A percentile compares a stretch with the other conserved stretches of the same genome.
These are phyloP conservation scores for Erysimum cheiri DNA, from an alignment of 441 rosid genomes.

Conservation along the genomic window DNA sequence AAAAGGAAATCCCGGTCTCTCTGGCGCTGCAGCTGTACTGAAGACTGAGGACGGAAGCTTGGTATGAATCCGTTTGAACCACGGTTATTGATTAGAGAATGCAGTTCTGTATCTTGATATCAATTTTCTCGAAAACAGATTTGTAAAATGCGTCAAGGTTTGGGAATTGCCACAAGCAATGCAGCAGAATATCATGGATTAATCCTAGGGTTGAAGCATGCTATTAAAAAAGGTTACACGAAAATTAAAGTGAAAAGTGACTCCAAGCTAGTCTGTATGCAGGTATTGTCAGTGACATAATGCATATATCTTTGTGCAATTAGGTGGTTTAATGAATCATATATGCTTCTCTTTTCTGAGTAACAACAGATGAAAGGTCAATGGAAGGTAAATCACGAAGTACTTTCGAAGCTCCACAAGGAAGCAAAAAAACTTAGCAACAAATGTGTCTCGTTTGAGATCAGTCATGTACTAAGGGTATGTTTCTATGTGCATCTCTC, in stretches of 20 bases:
- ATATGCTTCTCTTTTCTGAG: conserved; percentile 1
- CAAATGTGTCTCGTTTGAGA: conserved; percentile 64
- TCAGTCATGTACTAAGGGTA: conserved; percentile 82
- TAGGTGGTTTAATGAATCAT: neutral
- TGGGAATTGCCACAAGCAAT: conserved; percentile 77
- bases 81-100: neutral
- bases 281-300: conserved; percentile 53
- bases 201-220: conserved; percentile 82
- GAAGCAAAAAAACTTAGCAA: conserved; percentile 60
- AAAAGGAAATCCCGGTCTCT: conserved; percentile 91
- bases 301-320: neutral
- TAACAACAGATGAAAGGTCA: conserved; percentile 72
- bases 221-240: conserved; percentile 72
- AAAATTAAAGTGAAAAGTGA: conserved; percentile 69
- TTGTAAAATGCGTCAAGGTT: conserved; percentile 82
- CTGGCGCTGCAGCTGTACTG: conserved; percentile 93
- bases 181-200: conserved; percentile 86
- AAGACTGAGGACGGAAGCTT: conserved; percentile 67
- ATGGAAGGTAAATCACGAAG: conserved; percentile 69
- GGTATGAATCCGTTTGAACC: conserved; percentile 55
- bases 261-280: conserved; percentile 89
- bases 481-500: conserved; percentile 27
- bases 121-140: conserved; percentile 55
- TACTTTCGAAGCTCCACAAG: conserved; percentile 51
- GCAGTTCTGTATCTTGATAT: conserved; percentile 21